Conservation (phyloP, 1,139 yeast species). For the Yamadazyma jaroonii region DNA sequence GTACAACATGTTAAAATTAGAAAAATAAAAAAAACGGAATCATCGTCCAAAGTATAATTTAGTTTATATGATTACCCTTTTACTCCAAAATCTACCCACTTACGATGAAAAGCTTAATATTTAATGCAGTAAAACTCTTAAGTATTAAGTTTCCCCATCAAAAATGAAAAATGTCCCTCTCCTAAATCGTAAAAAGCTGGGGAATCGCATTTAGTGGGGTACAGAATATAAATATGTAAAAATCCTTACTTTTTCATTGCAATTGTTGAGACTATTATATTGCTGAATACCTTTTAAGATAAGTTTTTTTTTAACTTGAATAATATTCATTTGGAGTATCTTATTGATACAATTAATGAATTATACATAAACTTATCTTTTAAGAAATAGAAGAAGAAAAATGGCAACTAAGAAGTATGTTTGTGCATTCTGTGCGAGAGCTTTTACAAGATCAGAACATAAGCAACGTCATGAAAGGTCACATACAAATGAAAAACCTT, state of each 20-base stretch:
- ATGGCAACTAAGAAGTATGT: constrained; percentile 61
- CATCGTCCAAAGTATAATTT: too few species aligned
- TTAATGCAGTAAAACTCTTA: too few species aligned
- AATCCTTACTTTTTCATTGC: not conserved
- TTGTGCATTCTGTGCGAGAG: constrained; percentile 78
- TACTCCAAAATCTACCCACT: too few species aligned
- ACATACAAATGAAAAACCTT: constrained; percentile 81
- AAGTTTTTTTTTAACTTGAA: not conserved
- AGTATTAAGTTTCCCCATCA: too few species aligned
- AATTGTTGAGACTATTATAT: constrained; percentile 6
- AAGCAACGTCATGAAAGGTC: constrained; percentile 80
- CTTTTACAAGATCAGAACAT: constrained; percentile 80
- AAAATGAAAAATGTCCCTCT: not conserved
- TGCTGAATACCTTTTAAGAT: not conserved
- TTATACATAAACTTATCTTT: too few species aligned
- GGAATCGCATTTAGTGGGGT: constrained; percentile 5
- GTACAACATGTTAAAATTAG: too few species aligned
- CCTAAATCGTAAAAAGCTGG: constrained; percentile 3
- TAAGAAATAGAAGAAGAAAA: constrained; percentile 13
- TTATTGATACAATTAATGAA: not conserved
- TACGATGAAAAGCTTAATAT: too few species aligned
- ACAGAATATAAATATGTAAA: not conserved
- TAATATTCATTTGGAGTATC: too few species aligned
- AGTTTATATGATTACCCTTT: too few species aligned
- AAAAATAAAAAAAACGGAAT: too few species aligned